Evolutionary conservation across 805 yeast species (phyloP), one percentile per base, ranked within the genome.

Genomic region (Candida caryicola): DNA sequence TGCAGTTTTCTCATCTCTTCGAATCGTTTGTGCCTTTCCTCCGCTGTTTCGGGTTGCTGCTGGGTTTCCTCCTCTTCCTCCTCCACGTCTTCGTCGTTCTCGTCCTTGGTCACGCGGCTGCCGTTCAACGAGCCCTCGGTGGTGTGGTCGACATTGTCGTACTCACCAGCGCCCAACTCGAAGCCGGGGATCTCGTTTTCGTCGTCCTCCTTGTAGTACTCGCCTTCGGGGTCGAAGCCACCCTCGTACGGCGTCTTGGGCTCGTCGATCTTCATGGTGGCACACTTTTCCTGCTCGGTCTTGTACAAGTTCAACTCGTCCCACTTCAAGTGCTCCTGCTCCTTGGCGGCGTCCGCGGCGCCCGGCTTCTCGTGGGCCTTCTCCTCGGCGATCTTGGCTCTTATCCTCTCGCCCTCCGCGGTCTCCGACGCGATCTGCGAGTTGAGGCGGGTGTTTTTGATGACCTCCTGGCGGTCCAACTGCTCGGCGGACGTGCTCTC

Each of bases 211-310:
- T 74, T 72, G 50, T 88, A 87, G 55, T 85, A 84, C 51, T 89
- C 95, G 23, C 86, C 87, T 37, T 76, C 71, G 1, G 93, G 90
- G 52, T 84, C 81, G 18, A 86, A 83, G 1, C 95, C 95, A 8
- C 93, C 95, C 56, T 86, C 95, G 53, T 84, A 90, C 4, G 97
- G 97, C 1, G 97, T 90, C 68, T 90, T 90, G 16, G 97, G 97
- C 59, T 90, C 97, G 54, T 87, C 95, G 31, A 90, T 87, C 51
- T 81, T 81, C 88, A 82, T 82, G 19, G 86, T 82, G 16, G 88
- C 76, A 8, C 73, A 61, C 59, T 79, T 79, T 49, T 83, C 86
- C 56, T 78, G 85, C 55, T 89, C 95, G 3, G 86, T 74, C 36
- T 74, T 76, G 36, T 73, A 76, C 37, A 90, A 60, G 52, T 90